These are phyloP conservation scores for Euclidium syriacum DNA, from an alignment of 345 rosid species.

Conservation along the genomic window DNA sequence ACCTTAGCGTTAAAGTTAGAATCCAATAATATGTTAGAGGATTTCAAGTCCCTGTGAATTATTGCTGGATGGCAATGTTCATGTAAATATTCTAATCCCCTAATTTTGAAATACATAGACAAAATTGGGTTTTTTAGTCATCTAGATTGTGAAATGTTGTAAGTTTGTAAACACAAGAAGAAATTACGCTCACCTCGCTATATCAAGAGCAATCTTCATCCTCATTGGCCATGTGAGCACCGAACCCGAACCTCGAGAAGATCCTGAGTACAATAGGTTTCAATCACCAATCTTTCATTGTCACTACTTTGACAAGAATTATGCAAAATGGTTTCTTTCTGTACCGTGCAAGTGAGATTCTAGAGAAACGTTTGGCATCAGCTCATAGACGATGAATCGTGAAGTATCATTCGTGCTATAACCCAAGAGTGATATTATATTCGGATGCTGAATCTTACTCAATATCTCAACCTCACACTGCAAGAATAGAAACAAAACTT, in stretches of 20 bases:
- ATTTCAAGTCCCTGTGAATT: constrained; percentile 98
- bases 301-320: background rate
- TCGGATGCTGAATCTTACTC: constrained; percentile 72
- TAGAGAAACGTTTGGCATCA: constrained; percentile 85
- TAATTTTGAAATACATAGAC: constrained; percentile 33
- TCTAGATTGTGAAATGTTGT: background rate
- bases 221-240: constrained; percentile 78
- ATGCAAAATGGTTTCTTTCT: background rate
- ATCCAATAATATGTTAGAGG: constrained; percentile 89
- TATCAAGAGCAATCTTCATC: constrained; percentile 92
- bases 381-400: constrained; percentile 73
- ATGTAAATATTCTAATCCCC: constrained; percentile 95
- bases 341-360: constrained; percentile 91
- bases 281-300: background rate
- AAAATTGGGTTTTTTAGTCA: background rate
- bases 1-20: constrained; percentile 94
- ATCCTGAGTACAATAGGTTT: constrained; percentile 40
- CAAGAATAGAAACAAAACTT: constrained; percentile 10
- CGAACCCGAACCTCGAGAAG: constrained; percentile 77
- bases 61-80: constrained; percentile 85
- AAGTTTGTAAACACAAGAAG: background rate
- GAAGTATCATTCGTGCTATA: constrained; percentile 51
- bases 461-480: constrained; percentile 86
- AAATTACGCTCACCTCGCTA: constrained; percentile 53
- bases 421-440: constrained; percentile 71